Evolutionary conservation across 352 stramenopile species (phyloP), one percentile per base, ranked within the genome.

Genomic region (Phytophthora uliginosa): DNA sequence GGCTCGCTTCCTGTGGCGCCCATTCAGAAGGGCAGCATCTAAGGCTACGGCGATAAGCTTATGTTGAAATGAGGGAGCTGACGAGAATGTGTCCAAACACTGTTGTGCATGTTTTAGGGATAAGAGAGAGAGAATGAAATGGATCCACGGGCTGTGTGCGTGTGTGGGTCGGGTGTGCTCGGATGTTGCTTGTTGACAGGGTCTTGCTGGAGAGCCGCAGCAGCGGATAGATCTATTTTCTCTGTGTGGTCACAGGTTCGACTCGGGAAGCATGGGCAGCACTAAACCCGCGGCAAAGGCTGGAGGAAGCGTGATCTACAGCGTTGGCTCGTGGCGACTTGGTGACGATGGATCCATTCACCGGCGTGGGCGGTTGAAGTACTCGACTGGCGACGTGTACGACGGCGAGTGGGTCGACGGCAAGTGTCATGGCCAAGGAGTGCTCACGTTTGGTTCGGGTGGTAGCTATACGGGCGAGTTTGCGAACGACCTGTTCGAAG

Each of bases 331-430:
- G 4, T 95, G 88, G 88, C 79, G 88, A 4, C 77, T 95, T 3
- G 81, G 81, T 7, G 83, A 92, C 22, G 86, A 95, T 65, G 89
- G 89, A 56, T 81, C 73, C 58, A 92, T 97, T 67, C 85, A 94
- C 64, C 81, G 91, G 7, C 83, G 75, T 31, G 88, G 88, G 7
- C 80, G 82, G 9, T 71, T 97, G 20, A 89, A 90, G 36, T 91
- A 88, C 59, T 80, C 85, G 5, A 96, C 80, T 47, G 89, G 90
- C 7, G 92, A 97, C 50, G 53, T 90, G 9, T 98, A 96, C 67
- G 87, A 93, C 28, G 89, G 92, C 62, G 90, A 97, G 60, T 97
- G 92, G 92, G 80, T 94, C 28, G 76, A 96, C 62, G 85, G 86
- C 67, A 91, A 94, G 73, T 85, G 87, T 48, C 84, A 94, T 48